Percentiles rank a stretch among this genome's conserved stretches.
Evolutionary conservation across 108 stramenopile genomes (phyloP).

Genomic region (Pseudonitzschia multistriata): DNA sequence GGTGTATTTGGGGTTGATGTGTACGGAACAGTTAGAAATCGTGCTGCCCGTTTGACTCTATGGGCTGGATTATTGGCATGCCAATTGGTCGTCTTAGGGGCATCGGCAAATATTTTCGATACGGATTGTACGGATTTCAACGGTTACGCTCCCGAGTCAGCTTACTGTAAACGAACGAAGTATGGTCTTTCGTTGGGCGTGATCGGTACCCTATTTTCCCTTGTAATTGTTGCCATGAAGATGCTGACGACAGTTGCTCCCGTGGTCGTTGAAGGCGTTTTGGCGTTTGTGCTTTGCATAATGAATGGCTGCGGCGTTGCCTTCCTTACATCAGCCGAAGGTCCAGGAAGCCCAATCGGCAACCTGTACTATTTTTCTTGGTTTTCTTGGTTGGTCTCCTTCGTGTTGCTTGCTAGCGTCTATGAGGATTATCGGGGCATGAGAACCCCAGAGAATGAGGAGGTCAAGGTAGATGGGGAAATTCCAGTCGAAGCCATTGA

Average conservation of each 20-base stretch:
- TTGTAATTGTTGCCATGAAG: slow-evolving; percentile 62
- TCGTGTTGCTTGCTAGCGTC: slow-evolving; percentile 32
- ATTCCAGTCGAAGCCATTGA: slow-evolving; percentile 36
- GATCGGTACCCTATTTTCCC: slow-evolving; percentile 47
- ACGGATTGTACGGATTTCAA: slow-evolving; percentile 45
- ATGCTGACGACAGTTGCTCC: slow-evolving; percentile 52
- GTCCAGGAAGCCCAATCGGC: slow-evolving; percentile 68
- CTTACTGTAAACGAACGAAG: slow-evolving; percentile 64
- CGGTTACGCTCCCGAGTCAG: slow-evolving; percentile 11
- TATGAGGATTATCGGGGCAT: slow-evolving; percentile 38
- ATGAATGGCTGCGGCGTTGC: slow-evolving; percentile 51
- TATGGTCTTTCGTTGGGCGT: slow-evolving; percentile 68
- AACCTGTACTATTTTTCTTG: slow-evolving; percentile 84
- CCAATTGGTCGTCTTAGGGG: slow-evolving; percentile 75
- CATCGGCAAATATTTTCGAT: slow-evolving; percentile 67
- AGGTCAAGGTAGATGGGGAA: slow-evolving; percentile 14
- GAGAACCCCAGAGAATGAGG: neutral
- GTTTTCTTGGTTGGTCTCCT: slow-evolving; percentile 37
- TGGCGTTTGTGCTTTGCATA: slow-evolving; percentile 50
- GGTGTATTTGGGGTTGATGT: slow-evolving; percentile 68
- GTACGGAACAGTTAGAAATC: slow-evolving; percentile 52
- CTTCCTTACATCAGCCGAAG: slow-evolving; percentile 57
- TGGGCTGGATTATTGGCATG: slow-evolving; percentile 70
- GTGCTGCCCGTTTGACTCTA: slow-evolving; percentile 52
- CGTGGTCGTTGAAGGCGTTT: slow-evolving; percentile 57